A percentile compares a stretch with the other conserved stretches of the same genome.
Conservation (phyloP, 2,329 filamentous ascomycete genomes). For the Dactylellina sp. region DNA sequence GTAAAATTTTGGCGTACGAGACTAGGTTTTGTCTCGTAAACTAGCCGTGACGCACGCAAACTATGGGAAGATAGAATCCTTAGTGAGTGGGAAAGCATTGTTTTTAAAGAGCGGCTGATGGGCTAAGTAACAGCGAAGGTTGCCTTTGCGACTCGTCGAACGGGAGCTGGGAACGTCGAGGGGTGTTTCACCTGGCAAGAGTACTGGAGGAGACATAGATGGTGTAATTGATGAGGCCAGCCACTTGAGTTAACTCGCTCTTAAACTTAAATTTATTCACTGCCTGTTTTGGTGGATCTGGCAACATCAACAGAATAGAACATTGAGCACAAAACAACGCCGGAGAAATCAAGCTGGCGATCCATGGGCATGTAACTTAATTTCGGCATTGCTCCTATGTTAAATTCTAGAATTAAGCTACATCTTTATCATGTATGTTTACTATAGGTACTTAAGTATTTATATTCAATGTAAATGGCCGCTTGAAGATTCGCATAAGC, state of each 20-base stretch:
- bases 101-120: too few species aligned
- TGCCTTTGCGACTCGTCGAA: too few species aligned
- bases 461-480: constrained; percentile 6
- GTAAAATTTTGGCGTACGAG: too few species aligned
- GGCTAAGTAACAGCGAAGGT: too few species aligned
- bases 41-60: too few species aligned
- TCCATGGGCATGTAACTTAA: constrained; percentile 1
- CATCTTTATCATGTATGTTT: background rate
- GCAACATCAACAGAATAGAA: too few species aligned
- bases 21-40: too few species aligned
- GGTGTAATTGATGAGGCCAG: background rate
- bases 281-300: constrained; percentile 1
- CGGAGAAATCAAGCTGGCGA: background rate
- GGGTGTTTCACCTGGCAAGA: too few species aligned
- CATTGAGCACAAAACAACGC: too few species aligned
- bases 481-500: background rate
- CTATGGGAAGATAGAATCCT: too few species aligned
- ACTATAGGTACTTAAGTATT: constrained; percentile 3
- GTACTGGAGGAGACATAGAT: background rate
- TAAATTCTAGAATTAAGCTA: constrained; percentile 9
- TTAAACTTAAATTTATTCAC: background rate
- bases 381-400: background rate
- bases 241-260: constrained; percentile 1
- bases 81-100: too few species aligned
- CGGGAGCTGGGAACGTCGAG: too few species aligned